Evolutionary conservation across 768 basidiomycete genomes (phyloP), one percentile per base, ranked within the genome.

Genomic region (Leccinum subgranulosum): DNA sequence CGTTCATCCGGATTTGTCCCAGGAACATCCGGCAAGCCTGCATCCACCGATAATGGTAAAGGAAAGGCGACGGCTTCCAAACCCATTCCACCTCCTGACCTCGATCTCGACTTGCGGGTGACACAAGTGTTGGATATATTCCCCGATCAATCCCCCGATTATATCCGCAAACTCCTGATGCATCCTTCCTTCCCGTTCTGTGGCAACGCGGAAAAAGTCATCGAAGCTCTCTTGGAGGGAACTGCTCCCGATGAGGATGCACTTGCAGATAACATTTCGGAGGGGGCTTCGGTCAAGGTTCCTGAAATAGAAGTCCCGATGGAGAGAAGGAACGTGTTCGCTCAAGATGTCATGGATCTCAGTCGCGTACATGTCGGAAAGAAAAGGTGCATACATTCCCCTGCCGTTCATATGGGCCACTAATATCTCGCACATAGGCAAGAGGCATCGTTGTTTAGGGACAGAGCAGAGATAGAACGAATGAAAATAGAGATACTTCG

Each of bases 401-500:
- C 50, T 51, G 17, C 11, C 9, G 27, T 33, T 58, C 54, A 27
- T 54, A 39, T 56, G 19, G 29, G 34, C 25, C 56, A 21, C 53
- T 61, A n/a, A 60, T 46, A 27, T 48, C 28, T 50, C 27, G 52
- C 36, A 45, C 51, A 28, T 50, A 84, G 84, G 23, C 77, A 79
- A 33, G 79, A 74, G 14, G 62, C 66, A n/a, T 65, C 68, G 17
- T 64, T 83, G 14, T 68, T 85, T 8, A 77, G 78, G 14, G 89
- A 94, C 64, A 79, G 78, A 6, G 71, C 77, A 1, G 81, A 82
- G 65, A 77, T 83, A n/a, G 85, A 86, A 43, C 75, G 86, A 61
- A 88, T 94, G 83, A 94, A 95, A 66, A 83, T 84, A 1, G 87
- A 90, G 54, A 94, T 94, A 63, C 77, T 94, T 14, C 82, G 90